A percentile compares a stretch with the other conserved stretches of the same genome.
Conservation (phyloP, 441 rosid genomes). For the Rhodomyrtus psidioides region DNA sequence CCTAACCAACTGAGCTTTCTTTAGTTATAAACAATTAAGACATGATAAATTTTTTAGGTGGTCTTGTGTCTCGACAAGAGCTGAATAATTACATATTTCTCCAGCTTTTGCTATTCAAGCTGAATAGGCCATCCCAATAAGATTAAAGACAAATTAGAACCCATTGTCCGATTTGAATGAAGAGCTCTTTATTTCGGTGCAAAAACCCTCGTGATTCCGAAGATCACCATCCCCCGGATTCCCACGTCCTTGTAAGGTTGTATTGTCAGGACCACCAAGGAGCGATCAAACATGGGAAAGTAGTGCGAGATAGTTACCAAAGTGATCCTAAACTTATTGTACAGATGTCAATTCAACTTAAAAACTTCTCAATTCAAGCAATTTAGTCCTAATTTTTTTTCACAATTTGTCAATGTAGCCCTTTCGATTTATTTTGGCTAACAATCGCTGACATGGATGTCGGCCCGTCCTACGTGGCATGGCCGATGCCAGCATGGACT, state of each 20-base stretch:
- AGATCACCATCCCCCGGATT: background rate
- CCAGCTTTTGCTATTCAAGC: background rate
- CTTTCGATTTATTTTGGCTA: background rate
- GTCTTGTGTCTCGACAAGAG: too few species aligned
- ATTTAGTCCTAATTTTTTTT: background rate
- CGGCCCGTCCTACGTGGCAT: rapidly evolving
- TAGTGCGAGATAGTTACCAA: background rate
- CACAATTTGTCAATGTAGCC: rapidly evolving
- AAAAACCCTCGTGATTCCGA: background rate
- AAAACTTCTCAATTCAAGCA: background rate
- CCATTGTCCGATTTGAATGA: background rate
- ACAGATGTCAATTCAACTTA: rapidly evolving
- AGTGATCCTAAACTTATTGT: too few species aligned
- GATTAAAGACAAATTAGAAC: background rate
- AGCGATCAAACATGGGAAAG: background rate
- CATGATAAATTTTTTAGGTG: too few species aligned
- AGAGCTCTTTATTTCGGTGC: background rate
- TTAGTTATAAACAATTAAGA: too few species aligned
- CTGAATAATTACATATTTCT: background rate
- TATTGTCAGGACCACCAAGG: background rate
- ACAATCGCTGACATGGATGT: rapidly evolving
- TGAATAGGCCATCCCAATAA: background rate
- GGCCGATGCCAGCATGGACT: rapidly evolving
- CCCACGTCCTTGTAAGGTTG: background rate
- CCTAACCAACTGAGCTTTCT: too few species aligned